phyloP scores from a whole-genome alignment of 805 yeast genomes.

The Candida berthetii region DNA sequence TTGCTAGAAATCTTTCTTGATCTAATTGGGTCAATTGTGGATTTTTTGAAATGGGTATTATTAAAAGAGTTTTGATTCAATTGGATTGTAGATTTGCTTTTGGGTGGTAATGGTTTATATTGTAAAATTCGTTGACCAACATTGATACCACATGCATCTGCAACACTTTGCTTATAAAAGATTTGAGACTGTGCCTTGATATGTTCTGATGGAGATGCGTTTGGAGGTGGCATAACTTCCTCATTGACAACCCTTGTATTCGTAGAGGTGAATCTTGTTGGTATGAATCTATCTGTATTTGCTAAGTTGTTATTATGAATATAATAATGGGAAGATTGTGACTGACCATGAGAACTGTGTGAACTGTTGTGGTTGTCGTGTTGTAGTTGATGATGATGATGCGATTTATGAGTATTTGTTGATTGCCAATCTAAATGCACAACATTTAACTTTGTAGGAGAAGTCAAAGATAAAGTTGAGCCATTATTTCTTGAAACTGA shows the following conservation, averaged over 20 bases:
- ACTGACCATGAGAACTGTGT: no score
- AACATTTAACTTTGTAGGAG: slow-evolving; percentile 42
- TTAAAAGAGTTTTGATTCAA: slow-evolving; percentile 16
- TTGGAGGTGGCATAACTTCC: slow-evolving; percentile 33
- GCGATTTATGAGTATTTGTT: background rate
- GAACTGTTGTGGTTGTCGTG: slow-evolving; percentile 17
- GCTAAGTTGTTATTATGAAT: slow-evolving; percentile 4
- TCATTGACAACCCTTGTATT: slow-evolving; percentile 37
- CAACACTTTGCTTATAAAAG: slow-evolving; percentile 73
- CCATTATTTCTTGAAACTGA: background rate
- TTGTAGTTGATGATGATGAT: background rate
- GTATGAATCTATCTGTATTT: slow-evolving; percentile 56
- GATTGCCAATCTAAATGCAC: slow-evolving; percentile 31
- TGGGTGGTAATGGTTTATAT: slow-evolving; percentile 85
- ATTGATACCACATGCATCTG: slow-evolving; percentile 89
- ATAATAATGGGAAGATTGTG: no score
- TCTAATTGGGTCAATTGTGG: slow-evolving; percentile 52
- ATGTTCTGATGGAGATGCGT: slow-evolving; percentile 39
- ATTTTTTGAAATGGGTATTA: slow-evolving; percentile 22
- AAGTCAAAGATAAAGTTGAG: slow-evolving; percentile 33
- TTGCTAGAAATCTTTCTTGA: slow-evolving; percentile 76
- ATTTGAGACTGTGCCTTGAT: slow-evolving; percentile 34
- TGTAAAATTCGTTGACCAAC: slow-evolving; percentile 78
- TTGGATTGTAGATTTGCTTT: slow-evolving; percentile 16
- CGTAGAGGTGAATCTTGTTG: slow-evolving; percentile 45